Conservation (phyloP, 768 basidiomycete genomes). For the Leccinum imitatum region DNA sequence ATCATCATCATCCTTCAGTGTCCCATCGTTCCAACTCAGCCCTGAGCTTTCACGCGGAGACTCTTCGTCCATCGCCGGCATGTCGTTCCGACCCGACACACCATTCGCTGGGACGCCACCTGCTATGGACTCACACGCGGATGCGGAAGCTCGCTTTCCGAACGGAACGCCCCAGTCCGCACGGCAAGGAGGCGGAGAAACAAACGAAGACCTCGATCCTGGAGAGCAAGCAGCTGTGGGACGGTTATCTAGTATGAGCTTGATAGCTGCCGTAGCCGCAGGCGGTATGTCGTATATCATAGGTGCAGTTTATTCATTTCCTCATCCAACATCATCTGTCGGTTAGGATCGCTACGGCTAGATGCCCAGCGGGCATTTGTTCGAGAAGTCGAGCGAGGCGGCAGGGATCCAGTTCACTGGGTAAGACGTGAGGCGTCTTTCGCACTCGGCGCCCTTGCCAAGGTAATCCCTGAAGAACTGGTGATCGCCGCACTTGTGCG, state of each 20-base stretch:
- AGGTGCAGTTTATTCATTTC: constrained; percentile 5
- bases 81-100: constrained; percentile 18
- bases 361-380: constrained; percentile 66
- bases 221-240: constrained; percentile 81
- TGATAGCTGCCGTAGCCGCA: constrained; percentile 86
- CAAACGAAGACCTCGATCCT: constrained; percentile 42
- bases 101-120: constrained; percentile 8
- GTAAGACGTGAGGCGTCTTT: constrained; percentile 85
- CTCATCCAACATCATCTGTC: constrained; percentile 7
- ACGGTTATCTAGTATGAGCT: constrained; percentile 86
- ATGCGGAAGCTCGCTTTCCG: constrained; percentile 8
- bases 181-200: constrained; percentile 20
- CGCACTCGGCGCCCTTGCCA: constrained; percentile 85
- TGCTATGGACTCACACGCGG: constrained; percentile 5
- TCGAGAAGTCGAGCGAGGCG: constrained; percentile 68
- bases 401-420: constrained; percentile 67
- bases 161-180: constrained; percentile 16
- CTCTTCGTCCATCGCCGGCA: constrained; percentile 11
- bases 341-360: constrained; percentile 52
- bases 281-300: constrained; percentile 50
- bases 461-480: constrained; percentile 77
- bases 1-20: constrained; percentile 14
- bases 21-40: constrained; percentile 18
- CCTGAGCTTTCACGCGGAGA: constrained; percentile 18
- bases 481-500: constrained; percentile 63